Evolutionary conservation across 768 basidiomycete genomes (phyloP).

Genomic region (Chalciporus chontae): DNA sequence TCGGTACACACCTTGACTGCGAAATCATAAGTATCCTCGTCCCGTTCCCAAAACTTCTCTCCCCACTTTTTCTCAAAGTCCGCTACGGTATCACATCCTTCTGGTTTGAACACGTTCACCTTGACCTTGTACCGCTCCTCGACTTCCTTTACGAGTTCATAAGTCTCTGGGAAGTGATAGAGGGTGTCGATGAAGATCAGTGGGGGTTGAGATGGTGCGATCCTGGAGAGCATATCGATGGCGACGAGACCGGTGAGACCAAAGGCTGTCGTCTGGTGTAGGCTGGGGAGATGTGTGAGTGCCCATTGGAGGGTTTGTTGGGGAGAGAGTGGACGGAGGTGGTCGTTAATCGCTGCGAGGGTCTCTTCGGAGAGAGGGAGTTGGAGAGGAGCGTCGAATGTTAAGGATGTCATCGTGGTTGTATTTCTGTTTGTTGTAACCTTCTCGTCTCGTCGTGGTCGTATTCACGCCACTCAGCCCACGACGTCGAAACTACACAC

Average conservation of each 20-base stretch:
- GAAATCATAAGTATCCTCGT: constrained; percentile 89
- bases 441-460: too few species aligned
- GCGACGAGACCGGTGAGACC: constrained; percentile 93
- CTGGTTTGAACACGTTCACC: constrained; percentile 77
- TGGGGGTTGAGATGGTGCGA: constrained; percentile 62
- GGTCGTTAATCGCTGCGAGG: constrained; percentile 65
- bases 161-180: constrained; percentile 93
- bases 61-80: constrained; percentile 85
- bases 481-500: too few species aligned
- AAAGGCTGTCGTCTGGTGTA: constrained; percentile 95
- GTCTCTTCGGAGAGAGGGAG: constrained; percentile 58
- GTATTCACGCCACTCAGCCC: too few species aligned
- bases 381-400: constrained; percentile 43
- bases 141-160: constrained; percentile 83
- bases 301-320: constrained; percentile 89
- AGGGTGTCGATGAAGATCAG: constrained; percentile 96
- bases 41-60: constrained; percentile 77
- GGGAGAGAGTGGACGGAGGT: constrained; percentile 69
- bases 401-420: constrained; percentile 13
- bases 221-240: constrained; percentile 90
- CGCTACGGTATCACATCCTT: constrained; percentile 56
- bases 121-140: constrained; percentile 67
- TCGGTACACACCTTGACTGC: constrained; percentile 72
- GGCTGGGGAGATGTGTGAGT: constrained; percentile 66
- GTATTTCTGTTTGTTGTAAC: too few species aligned